Conservation (phyloP, 2,329 filamentous ascomycete genomes). For the Phialophora chinensis region DNA sequence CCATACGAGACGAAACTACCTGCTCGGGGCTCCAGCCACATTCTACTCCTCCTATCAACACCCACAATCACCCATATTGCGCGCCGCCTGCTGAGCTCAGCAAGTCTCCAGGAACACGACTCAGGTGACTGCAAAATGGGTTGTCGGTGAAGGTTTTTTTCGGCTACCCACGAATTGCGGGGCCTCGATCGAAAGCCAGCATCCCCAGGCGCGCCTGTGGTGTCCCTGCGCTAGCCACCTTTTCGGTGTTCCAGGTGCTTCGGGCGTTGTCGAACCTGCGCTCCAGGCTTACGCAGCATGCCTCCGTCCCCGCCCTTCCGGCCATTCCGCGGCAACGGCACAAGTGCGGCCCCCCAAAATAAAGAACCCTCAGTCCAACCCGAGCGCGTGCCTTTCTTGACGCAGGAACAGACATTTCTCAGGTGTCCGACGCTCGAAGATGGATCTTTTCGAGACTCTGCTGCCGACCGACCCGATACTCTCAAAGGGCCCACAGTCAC, state of each 20-base stretch:
- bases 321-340: conserved; percentile 24
- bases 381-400: conserved; percentile 34
- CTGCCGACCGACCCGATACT: conserved; percentile 19
- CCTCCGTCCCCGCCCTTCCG: conserved; percentile 24
- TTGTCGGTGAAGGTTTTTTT: conserved; percentile 19
- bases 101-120: conserved; percentile 7
- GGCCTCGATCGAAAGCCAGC: not conserved
- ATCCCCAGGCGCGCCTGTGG: not conserved
- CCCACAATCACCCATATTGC: not conserved
- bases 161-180: conserved; percentile 14
- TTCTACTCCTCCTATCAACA: not conserved
- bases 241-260: conserved; percentile 7
- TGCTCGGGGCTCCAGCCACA: not conserved
- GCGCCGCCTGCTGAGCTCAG: conserved; percentile 9
- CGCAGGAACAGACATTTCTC: conserved; percentile 30
- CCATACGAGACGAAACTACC: not conserved
- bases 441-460: conserved; percentile 23
- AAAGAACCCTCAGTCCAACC: conserved; percentile 22
- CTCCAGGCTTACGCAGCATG: conserved; percentile 19
- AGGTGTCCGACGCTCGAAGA: conserved; percentile 27
- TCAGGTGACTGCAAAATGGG: not conserved
- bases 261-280: not conserved
- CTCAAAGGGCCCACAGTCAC: conserved; percentile 29
- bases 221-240: conserved; percentile 11
- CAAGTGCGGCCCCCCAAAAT: not conserved